phyloP scores from a whole-genome alignment of 371 early-diverging fungal species.

The Conidiobolus incongruus region DNA sequence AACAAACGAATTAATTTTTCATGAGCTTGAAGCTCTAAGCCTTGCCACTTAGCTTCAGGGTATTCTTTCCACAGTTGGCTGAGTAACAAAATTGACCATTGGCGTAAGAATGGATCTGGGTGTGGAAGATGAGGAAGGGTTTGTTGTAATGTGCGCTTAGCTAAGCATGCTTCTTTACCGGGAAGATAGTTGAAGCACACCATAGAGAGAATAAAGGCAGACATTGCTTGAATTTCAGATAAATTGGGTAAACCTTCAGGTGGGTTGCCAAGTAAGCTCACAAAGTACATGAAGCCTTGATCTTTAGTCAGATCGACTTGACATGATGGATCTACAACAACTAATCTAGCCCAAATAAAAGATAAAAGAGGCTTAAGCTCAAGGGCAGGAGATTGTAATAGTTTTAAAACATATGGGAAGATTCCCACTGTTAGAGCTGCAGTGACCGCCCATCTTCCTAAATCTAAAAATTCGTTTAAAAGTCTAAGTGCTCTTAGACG shows the following conservation, averaged over 20 bases:
- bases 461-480: constrained; percentile 73
- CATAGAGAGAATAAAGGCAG: constrained; percentile 73
- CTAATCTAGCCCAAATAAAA: constrained; percentile 89
- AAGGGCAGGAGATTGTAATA: constrained; percentile 81
- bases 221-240: constrained; percentile 78
- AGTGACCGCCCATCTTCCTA: constrained; percentile 90
- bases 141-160: constrained; percentile 35
- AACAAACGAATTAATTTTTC: constrained; percentile 32
- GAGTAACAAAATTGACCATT: constrained; percentile 75
- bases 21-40: constrained; percentile 43
- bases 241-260: constrained; percentile 27
- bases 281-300: constrained; percentile 80
- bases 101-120: constrained; percentile 62
- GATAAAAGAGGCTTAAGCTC: constrained; percentile 84
- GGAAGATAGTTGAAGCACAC: constrained; percentile 59
- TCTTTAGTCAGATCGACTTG: constrained; percentile 81
- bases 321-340: constrained; percentile 77
- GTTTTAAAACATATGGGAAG: constrained; percentile 83
- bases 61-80: constrained; percentile 67
- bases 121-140: constrained; percentile 47
- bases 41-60: constrained; percentile 45
- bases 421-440: constrained; percentile 87
- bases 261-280: constrained; percentile 54
- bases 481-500: constrained; percentile 76
- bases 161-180: constrained; percentile 70